phyloP scores from a whole-genome alignment of 140 eudicot genomes.

The Anethum foeniculum region DNA sequence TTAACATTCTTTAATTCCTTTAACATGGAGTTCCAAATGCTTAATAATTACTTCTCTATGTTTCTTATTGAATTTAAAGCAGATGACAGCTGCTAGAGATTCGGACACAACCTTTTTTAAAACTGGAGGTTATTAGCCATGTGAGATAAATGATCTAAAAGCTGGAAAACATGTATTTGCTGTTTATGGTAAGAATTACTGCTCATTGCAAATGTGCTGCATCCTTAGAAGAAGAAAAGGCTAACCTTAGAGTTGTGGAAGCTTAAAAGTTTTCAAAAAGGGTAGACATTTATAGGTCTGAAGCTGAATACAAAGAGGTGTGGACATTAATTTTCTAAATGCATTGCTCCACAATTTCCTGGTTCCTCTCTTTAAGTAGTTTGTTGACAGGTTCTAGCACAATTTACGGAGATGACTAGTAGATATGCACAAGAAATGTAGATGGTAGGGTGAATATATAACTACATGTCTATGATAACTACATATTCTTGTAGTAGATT shows the following conservation, averaged over 20 bases:
- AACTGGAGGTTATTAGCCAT: constrained; percentile 88
- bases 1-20: neutral
- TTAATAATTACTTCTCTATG: neutral
- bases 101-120: constrained; percentile 27
- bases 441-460: constrained; percentile 36
- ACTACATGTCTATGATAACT: neutral
- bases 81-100: constrained; percentile 68
- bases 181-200: constrained; percentile 57
- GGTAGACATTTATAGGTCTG: no score
- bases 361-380: neutral
- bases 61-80: constrained; percentile 21
- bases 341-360: no score
- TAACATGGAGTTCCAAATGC: neutral
- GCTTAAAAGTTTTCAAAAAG: no score
- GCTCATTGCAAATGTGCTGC: neutral
- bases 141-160: constrained; percentile 80
- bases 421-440: constrained; percentile 98
- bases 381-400: constrained; percentile 67
- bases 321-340: no score
- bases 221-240: no score
- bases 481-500: neutral
- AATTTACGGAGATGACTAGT: constrained; percentile 93
- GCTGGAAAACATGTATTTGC: constrained; percentile 85
- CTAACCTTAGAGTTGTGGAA: no score
- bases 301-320: no score